Conservation (phyloP, 148 eudicot species). For the Talinum fruticosum region DNA sequence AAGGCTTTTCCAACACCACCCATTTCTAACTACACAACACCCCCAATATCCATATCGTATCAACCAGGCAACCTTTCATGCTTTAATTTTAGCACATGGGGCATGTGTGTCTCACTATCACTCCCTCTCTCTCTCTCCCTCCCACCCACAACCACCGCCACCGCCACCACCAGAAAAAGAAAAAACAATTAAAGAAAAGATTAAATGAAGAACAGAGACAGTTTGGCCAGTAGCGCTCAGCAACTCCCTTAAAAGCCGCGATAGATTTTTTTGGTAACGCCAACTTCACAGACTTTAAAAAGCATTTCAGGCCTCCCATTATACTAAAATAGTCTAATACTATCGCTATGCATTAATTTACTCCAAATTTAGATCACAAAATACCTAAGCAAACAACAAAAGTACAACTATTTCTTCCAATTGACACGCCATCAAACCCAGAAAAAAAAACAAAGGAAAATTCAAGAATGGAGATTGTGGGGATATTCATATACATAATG, state of each 20-base stretch:
- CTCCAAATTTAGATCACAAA: background rate
- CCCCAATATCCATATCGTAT: too few relatives aligned
- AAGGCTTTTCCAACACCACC: too few relatives aligned
- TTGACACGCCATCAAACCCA: background rate
- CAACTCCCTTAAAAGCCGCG: conserved; percentile 3
- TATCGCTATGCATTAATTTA: background rate
- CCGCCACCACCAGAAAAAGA: background rate
- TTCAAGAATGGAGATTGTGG: background rate
- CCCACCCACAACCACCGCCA: background rate
- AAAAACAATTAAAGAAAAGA: background rate
- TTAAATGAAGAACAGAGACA: background rate
- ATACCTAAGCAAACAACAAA: background rate
- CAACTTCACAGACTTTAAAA: background rate
- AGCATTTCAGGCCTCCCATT: background rate
- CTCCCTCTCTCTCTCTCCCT: background rate
- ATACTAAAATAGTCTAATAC: background rate
- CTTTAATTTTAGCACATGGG: background rate
- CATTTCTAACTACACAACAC: too few relatives aligned
- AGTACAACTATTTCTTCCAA: background rate
- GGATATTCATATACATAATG: background rate
- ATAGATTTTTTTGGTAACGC: background rate
- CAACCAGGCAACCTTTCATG: background rate
- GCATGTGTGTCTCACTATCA: background rate
- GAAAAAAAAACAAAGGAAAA: background rate
- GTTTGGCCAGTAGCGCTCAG: background rate